A percentile compares a stretch with the other conserved stretches of the same genome.
Evolutionary conservation across 192 early-diverging fungal genomes (phyloP).

Genomic region (Linnemannia schmuckeri): DNA sequence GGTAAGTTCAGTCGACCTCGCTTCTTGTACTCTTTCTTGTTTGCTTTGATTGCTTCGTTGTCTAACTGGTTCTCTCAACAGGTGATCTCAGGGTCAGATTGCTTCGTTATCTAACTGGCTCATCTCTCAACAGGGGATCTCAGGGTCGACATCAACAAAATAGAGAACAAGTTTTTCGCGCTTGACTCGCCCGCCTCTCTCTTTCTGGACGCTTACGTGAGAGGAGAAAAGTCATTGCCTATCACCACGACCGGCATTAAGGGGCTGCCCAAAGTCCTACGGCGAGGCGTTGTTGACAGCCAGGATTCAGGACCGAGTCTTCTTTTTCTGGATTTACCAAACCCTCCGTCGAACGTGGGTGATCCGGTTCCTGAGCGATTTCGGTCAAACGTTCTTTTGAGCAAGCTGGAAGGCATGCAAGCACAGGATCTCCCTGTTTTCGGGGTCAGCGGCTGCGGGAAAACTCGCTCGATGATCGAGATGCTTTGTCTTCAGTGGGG

Average conservation of each 20-base stretch:
- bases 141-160: constrained; percentile 7
- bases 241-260: background rate
- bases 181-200: background rate
- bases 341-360: background rate
- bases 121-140: background rate
- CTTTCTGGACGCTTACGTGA: constrained; percentile 12
- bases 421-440: background rate
- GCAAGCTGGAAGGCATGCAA: background rate
- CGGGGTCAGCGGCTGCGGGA: constrained; percentile 5
- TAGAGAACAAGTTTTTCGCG: background rate
- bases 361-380: constrained; percentile 1
- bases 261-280: constrained; percentile 19
- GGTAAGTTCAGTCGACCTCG: too few species aligned
- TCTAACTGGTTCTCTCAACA: too few species aligned
- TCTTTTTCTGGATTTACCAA: constrained; percentile 24
- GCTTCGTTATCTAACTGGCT: background rate
- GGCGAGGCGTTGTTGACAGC: constrained; percentile 2
- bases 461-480: background rate
- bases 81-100: too few species aligned
- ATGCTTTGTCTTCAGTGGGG: too few species aligned
- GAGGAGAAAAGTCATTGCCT: background rate
- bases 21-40: background rate
- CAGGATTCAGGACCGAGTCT: constrained; percentile 7
- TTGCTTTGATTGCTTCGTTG: background rate
- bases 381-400: constrained; percentile 5